Conservation (phyloP, 345 rosid genomes). For the Leavenworthia alabamica region DNA sequence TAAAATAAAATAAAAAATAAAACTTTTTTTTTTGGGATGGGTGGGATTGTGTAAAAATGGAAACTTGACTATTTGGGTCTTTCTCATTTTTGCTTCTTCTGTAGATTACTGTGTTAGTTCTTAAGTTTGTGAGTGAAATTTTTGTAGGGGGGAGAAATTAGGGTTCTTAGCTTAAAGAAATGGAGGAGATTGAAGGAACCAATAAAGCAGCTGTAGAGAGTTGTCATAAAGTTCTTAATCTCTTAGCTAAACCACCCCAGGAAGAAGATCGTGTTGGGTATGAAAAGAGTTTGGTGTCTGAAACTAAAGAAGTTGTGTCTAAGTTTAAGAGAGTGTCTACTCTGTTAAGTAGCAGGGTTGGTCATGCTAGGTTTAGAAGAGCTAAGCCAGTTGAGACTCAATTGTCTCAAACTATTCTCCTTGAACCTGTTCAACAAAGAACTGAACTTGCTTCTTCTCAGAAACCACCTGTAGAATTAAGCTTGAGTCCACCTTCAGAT, state of each 20-base stretch:
- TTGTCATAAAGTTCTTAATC: slow-evolving; percentile 67
- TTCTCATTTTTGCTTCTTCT: slow-evolving; percentile 17
- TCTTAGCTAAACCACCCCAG: slow-evolving; percentile 52
- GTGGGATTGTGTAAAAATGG: slow-evolving; percentile 26
- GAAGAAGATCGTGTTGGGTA: slow-evolving; percentile 51
- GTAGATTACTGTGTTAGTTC: slow-evolving; percentile 13
- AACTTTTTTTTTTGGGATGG: slow-evolving; percentile 1
- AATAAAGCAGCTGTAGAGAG: slow-evolving; percentile 78
- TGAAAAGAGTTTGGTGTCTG: slow-evolving; percentile 49
- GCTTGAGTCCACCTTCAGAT: slow-evolving; percentile 46
- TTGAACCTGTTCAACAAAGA: slow-evolving; percentile 36
- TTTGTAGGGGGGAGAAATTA: slow-evolving; percentile 12
- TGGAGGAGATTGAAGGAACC: slow-evolving; percentile 93
- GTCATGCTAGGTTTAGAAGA: slow-evolving; percentile 94
- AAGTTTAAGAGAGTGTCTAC: slow-evolving; percentile 79
- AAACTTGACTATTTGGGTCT: slow-evolving; percentile 32
- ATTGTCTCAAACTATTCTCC: slow-evolving; percentile 46
- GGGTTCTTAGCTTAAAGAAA: slow-evolving; percentile 30
- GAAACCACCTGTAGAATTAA: slow-evolving; percentile 46
- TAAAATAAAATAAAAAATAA: too few relatives aligned
- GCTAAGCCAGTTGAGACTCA: slow-evolving; percentile 46
- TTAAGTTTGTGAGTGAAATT: slow-evolving; percentile 7
- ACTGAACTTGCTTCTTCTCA: slow-evolving; percentile 31
- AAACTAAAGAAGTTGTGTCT: slow-evolving; percentile 79
- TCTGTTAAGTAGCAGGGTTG: slow-evolving; percentile 61